Conservation (phyloP, 1,139 yeast genomes). For the Arxiozyma telluris region DNA sequence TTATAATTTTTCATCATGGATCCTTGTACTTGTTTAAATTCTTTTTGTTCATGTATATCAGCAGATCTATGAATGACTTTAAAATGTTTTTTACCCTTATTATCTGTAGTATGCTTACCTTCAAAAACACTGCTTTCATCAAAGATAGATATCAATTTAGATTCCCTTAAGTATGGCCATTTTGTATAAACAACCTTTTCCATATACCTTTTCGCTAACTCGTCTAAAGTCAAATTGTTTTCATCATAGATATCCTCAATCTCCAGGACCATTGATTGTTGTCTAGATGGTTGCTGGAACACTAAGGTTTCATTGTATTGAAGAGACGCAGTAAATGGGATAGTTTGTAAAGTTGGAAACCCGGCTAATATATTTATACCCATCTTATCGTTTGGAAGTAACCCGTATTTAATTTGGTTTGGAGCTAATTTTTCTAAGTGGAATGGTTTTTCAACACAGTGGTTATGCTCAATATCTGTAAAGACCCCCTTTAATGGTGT, state of each 20-base stretch:
- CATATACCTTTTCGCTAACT: constrained; percentile 51
- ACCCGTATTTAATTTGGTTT: constrained; percentile 44
- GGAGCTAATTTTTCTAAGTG: constrained; percentile 44
- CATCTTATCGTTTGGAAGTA: constrained; percentile 56
- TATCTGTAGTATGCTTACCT: constrained; percentile 28
- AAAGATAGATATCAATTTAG: constrained; percentile 55
- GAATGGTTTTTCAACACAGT: constrained; percentile 55
- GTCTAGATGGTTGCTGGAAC: constrained; percentile 77
- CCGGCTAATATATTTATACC: constrained; percentile 77
- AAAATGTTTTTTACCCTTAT: constrained; percentile 23
- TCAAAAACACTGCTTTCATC: constrained; percentile 49
- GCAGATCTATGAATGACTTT: constrained; percentile 38
- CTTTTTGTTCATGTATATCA: constrained; percentile 36
- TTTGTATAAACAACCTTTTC: constrained; percentile 60
- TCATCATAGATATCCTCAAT: constrained; percentile 50
- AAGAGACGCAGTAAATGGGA: constrained; percentile 51
- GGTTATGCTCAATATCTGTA: constrained; percentile 68
- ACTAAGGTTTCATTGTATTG: constrained; percentile 60
- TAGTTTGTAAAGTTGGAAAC: constrained; percentile 71
- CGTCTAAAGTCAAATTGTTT: constrained; percentile 33
- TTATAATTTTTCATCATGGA: constrained; percentile 35
- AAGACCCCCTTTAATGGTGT: constrained; percentile 77
- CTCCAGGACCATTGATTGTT: constrained; percentile 68
- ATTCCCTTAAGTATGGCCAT: constrained; percentile 88
- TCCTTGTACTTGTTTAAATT: constrained; percentile 33